Conservation (phyloP, 1,139 yeast species). For the Kodamaea anthophila region DNA sequence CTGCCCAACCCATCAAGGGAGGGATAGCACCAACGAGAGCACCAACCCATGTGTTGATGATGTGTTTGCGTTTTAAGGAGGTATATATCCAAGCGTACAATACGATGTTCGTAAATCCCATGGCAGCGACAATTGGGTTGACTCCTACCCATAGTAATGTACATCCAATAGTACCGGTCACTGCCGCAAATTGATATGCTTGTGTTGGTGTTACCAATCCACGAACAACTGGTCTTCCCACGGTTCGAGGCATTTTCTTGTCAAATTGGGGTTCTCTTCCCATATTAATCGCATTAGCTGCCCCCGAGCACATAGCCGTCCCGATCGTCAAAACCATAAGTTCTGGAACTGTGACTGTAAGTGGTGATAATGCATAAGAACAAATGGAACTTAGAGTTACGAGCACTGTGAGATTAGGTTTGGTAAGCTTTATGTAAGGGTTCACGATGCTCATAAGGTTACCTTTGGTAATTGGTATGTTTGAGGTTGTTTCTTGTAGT, state of each 20-base stretch:
- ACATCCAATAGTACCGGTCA: slow-evolving; percentile 68
- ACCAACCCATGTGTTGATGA: slow-evolving; percentile 96
- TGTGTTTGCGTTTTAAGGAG: slow-evolving; percentile 76
- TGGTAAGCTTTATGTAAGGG: slow-evolving; percentile 74
- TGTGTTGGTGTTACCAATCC: slow-evolving; percentile 70
- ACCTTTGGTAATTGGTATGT: slow-evolving; percentile 10
- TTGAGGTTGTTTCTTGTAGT: background rate
- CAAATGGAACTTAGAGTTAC: slow-evolving; percentile 91
- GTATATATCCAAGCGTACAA: slow-evolving; percentile 90
- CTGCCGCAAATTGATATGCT: slow-evolving; percentile 75
- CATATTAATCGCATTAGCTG: slow-evolving; percentile 97
- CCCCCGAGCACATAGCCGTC: slow-evolving; percentile 81
- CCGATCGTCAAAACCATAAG: slow-evolving; percentile 73
- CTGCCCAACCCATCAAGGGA: slow-evolving; percentile 99
- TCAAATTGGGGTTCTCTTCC: slow-evolving; percentile 93
- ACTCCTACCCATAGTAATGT: slow-evolving; percentile 70
- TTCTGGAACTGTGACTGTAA: slow-evolving; percentile 63
- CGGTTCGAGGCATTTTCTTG: slow-evolving; percentile 81
- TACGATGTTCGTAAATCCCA: slow-evolving; percentile 73
- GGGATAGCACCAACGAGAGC: slow-evolving; percentile 98
- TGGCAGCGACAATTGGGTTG: slow-evolving; percentile 71
- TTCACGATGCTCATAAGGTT: slow-evolving; percentile 31
- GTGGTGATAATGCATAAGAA: slow-evolving; percentile 88
- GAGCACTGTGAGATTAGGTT: slow-evolving; percentile 81
- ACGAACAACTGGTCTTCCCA: slow-evolving; percentile 83